Percentiles rank a stretch among this genome's conserved stretches.
Conservation (phyloP, 148 eudicot genomes). For the Vaccinium corymbosum region DNA sequence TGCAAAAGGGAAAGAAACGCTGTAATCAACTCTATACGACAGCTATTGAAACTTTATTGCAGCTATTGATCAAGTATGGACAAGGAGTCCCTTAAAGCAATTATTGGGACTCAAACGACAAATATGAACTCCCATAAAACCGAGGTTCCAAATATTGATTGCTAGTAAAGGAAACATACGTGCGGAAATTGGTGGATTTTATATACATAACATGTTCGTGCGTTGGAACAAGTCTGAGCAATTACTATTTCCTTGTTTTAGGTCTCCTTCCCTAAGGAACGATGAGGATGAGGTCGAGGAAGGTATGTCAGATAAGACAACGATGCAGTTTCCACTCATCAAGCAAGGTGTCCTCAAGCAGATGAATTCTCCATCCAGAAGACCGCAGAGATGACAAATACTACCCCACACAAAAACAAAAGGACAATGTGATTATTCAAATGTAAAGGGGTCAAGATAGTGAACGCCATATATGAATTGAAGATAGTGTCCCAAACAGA, state of each 20-base stretch:
- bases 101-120: background rate
- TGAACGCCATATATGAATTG: background rate
- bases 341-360: background rate
- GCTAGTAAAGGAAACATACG: background rate
- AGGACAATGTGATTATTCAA: background rate
- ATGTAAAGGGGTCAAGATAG: background rate
- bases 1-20: background rate
- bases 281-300: background rate
- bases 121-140: background rate
- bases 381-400: background rate
- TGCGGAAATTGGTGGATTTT: background rate
- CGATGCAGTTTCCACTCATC: background rate
- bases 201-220: background rate
- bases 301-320: background rate
- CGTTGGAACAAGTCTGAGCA: background rate
- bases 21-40: background rate
- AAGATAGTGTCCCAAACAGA: background rate
- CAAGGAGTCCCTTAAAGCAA: background rate
- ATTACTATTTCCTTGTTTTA: background rate
- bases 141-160: background rate
- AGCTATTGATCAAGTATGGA: background rate
- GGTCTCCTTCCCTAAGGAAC: background rate
- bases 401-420: background rate
- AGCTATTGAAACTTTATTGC: background rate
- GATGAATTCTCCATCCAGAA: conserved; percentile 8